Evolutionary conservation across 2,329 filamentous ascomycete species (phyloP), one percentile per base, ranked within the genome.

Genomic region (Raffaelea albimanens): DNA sequence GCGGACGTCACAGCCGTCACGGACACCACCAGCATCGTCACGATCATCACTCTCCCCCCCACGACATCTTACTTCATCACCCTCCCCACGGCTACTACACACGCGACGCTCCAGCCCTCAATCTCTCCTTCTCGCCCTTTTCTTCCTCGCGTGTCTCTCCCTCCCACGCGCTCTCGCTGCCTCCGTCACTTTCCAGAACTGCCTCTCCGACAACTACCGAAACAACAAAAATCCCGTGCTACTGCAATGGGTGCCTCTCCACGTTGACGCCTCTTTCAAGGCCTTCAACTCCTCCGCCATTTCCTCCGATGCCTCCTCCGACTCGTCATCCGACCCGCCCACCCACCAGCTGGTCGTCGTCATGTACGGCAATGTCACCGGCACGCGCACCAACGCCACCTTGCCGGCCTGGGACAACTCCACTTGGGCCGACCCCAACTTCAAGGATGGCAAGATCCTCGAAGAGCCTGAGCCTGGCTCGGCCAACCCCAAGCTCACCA

Each of bases 311-410:
- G 25, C 7, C 25, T 29, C 25, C 25, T 29, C 25, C 25, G 25
- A 29, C 25, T 7, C 25, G 25, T 7, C 25, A 7, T 7, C 25
- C 25, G 25, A 13, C 25, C 7, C 7, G 7, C 62, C 76, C 4
- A 73, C 68, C 44, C 80, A 90, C 59, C 78, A 74, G 38, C 72
- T 98, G 43, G 80, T 78, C 53, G 70, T 96, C 47, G 93, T 82
- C 2, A 76, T 95, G 42, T 97, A 88, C 70, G 91, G 90, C 45
- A 96, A 97, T 64, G 88, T 97, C 25, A 86, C 83, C 9, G 93
- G 93, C 42, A 79, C 83, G 44, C 72, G 76, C 40, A 71, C 72
- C 2, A 60, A 66, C 13, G 67, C 70, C n/a, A 51, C 65, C 2
- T 76, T 88, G 46, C 88, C 87, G 31, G 58, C 76, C 0, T 65